A percentile compares a stretch with the other conserved stretches of the same genome.
These are phyloP conservation scores for Eucalyptus pauciflora DNA, from an alignment of 345 rosid species.

Conservation along the genomic window DNA sequence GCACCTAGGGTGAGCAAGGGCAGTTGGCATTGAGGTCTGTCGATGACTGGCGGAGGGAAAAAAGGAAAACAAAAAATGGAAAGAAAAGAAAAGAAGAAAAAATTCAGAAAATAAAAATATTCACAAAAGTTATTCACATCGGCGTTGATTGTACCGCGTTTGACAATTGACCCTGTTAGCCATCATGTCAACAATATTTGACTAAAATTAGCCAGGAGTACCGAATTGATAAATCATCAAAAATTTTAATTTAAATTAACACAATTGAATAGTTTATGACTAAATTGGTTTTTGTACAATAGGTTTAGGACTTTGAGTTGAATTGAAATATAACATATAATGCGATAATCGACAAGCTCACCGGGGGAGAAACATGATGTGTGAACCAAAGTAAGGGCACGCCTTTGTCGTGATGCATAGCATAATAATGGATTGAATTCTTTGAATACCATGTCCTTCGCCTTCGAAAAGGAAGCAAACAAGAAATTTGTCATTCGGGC, in stretches of 20 bases:
- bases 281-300: background rate
- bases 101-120: too few relatives aligned
- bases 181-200: too few relatives aligned
- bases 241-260: too few relatives aligned
- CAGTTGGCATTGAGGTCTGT: accelerated
- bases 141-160: accelerated
- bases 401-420: background rate
- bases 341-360: background rate
- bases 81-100: too few relatives aligned
- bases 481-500: background rate
- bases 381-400: background rate
- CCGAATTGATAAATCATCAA: too few relatives aligned
- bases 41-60: accelerated
- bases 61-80: too few relatives aligned
- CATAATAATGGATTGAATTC: background rate
- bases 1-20: too few relatives aligned
- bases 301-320: background rate
- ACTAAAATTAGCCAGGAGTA: too few relatives aligned
- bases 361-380: background rate
- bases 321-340: background rate
- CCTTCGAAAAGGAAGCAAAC: background rate
- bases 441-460: background rate
- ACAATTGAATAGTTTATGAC: background rate
- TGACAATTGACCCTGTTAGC: too few relatives aligned
- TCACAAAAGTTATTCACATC: too few relatives aligned